Base-by-base conservation (phyloP, 2,329 filamentous ascomycete species). In the Trematosphaeria pertusa region DNA sequence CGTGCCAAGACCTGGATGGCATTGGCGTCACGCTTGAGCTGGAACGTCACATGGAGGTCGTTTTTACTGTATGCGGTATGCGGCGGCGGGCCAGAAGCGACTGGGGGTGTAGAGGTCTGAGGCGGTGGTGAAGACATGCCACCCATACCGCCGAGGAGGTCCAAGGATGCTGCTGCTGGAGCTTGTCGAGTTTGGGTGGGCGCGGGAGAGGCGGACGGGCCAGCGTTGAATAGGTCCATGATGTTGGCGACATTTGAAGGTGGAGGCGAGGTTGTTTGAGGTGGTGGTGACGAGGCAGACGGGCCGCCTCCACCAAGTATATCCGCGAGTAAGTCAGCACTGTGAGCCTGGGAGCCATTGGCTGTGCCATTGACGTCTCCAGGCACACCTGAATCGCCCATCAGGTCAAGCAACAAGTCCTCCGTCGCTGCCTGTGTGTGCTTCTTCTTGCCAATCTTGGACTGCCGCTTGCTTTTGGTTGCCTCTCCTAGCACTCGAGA, bases 351-450 rank as follows among this genome's bases (percentile, higher is more conserved):
- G 17, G 81, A 83, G 19, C 81, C 82, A 57, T 82, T 84, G 26
- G 77, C 65, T 17, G 77, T 76, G 19, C 77, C 74, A 52, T 81
- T 81, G 18, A 84, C 77, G 17, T 83, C 77, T n/a, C 47, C 48
- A 9, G 64, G 55, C n/a, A 82, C 77, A 50, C 87, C 80, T n/a
- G 81, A 78, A 48, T 90, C 89, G 48, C 89, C 92, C 88, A 97
- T 96, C 32, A 99, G 82, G 65, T 97, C 93, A 46, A 93, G 84
- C 14, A 99, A 81, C 56, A 97, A 84, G 62, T 97, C 93, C 70
- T 96, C 89, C 67, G 97, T 93, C 6, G 89, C 89, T 31, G 89
- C 88, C 74, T 96, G 94, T 53, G 87, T 81, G 20, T 86, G 81
- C 48, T 91, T 85, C 48, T 91, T 85, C 68, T 88, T 90, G 39